A percentile compares a stretch with the other conserved stretches of the same genome.
Evolutionary conservation across 1,284 basidiomycete genomes (phyloP).

Genomic region (Microbotryum saponariae): DNA sequence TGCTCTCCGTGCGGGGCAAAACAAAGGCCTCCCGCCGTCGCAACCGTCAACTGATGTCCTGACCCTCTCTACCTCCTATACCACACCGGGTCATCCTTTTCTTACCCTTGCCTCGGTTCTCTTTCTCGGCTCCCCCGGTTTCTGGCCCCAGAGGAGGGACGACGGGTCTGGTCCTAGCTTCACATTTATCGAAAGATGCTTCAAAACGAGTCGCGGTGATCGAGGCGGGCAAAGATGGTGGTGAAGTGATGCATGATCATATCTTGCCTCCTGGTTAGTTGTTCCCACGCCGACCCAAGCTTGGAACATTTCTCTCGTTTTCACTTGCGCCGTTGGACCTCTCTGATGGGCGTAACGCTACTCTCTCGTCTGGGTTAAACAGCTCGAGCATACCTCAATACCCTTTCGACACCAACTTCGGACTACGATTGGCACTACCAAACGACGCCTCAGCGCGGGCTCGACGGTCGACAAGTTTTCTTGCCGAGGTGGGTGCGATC

Average conservation of each 20-base stretch:
- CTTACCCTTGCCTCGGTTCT: neutral
- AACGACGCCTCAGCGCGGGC: conserved; percentile 50
- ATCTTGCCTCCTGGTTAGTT: neutral
- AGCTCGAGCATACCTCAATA: conserved; percentile 6
- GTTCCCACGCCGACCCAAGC: neutral
- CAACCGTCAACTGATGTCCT: neutral
- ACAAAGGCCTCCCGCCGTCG: neutral
- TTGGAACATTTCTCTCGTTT: neutral
- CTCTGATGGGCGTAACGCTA: conserved; percentile 6
- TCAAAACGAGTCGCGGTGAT: conserved; percentile 58
- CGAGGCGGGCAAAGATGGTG: conserved; percentile 60
- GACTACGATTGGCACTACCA: conserved; percentile 58
- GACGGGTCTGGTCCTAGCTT: conserved; percentile 63
- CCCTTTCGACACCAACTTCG: conserved; percentile 30
- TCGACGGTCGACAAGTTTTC: conserved; percentile 37
- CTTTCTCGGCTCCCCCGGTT: conserved; percentile 22
- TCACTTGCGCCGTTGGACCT: neutral
- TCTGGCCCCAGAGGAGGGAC: conserved; percentile 50
- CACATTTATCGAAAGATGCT: conserved; percentile 61
- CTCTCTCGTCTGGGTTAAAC: conserved; percentile 10
- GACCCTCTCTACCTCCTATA: neutral
- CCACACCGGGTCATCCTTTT: neutral
- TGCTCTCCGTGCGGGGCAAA: neutral
- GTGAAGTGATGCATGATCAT: conserved; percentile 42
- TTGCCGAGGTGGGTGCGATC: conserved; percentile 27